These are phyloP conservation scores for Candida berthetii DNA, from an alignment of 805 yeast genomes.

Conservation along the genomic window DNA sequence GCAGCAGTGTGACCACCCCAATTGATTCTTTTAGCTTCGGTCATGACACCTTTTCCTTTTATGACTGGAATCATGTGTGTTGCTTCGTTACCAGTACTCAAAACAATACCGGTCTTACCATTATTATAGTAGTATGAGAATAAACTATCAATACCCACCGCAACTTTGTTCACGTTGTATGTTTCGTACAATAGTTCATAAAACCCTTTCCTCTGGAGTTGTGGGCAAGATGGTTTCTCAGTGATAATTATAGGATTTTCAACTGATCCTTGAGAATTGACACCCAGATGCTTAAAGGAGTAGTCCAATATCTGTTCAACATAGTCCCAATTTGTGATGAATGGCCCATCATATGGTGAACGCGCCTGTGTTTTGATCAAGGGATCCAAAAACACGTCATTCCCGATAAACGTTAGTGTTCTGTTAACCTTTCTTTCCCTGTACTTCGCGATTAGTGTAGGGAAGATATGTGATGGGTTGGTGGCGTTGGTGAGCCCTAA, in stretches of 20 bases:
- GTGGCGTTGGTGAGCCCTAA: conserved; percentile 47
- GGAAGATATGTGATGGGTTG: conserved; percentile 58
- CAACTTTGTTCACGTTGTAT: conserved; percentile 66
- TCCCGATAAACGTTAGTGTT: conserved; percentile 71
- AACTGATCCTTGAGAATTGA: conserved; percentile 42
- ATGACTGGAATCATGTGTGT: conserved; percentile 80
- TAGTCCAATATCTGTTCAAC: conserved; percentile 81
- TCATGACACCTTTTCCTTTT: conserved; percentile 57
- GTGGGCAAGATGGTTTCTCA: conserved; percentile 70
- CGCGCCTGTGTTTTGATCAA: conserved; percentile 61
- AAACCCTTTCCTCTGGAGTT: conserved; percentile 64
- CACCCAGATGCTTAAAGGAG: conserved; percentile 73
- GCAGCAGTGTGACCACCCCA: conserved; percentile 85
- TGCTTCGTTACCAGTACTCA: conserved; percentile 78
- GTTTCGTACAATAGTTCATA: conserved; percentile 84
- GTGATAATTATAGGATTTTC: conserved; percentile 78
- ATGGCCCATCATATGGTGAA: conserved; percentile 82
- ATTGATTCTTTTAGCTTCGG: conserved; percentile 73
- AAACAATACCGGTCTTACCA: conserved; percentile 62
- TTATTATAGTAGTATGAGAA: conserved; percentile 69
- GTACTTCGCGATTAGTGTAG: conserved; percentile 62
- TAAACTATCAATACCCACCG: conserved; percentile 78
- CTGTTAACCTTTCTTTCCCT: conserved; percentile 69
- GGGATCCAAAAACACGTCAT: conserved; percentile 71
- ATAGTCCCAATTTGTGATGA: conserved; percentile 90